Evolutionary conservation across 2,329 filamentous ascomycete species (phyloP).

Genomic region (Colletotrichum agaves): DNA sequence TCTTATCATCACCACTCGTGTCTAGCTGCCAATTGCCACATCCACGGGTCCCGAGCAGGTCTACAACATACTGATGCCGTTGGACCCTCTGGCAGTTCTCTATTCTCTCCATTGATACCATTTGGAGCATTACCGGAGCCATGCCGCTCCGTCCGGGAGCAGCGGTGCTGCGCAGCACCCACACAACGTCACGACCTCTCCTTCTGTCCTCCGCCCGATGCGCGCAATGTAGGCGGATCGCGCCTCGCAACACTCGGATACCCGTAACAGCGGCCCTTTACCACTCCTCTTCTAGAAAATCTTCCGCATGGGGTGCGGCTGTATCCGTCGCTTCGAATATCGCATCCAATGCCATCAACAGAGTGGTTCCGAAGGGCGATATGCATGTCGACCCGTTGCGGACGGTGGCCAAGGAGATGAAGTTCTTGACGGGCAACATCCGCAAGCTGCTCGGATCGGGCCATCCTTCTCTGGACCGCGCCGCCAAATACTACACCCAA

Average conservation of each 20-base stretch:
- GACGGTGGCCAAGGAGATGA: constrained; percentile 95
- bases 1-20: constrained; percentile 16
- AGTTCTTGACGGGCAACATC: constrained; percentile 94
- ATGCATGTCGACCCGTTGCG: constrained; percentile 88
- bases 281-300: constrained; percentile 57
- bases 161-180: constrained; percentile 58
- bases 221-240: constrained; percentile 49
- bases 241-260: constrained; percentile 48
- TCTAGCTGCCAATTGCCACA: constrained; percentile 30
- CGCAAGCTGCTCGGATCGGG: constrained; percentile 92
- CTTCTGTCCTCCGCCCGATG: constrained; percentile 42
- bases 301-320: constrained; percentile 80
- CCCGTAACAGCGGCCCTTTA: constrained; percentile 49
- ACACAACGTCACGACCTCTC: constrained; percentile 36
- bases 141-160: constrained; percentile 68
- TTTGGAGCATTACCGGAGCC: constrained; percentile 41
- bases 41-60: neutral
- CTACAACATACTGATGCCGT: constrained; percentile 14
- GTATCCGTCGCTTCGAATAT: constrained; percentile 77
- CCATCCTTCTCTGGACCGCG: constrained; percentile 92
- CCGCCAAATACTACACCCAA: constrained; percentile 97
- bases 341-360: constrained; percentile 73
- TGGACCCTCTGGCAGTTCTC: neutral
- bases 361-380: constrained; percentile 66
- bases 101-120: constrained; percentile 18